Percentiles rank a stretch among this genome's conserved stretches.
Evolutionary conservation across 2,329 filamentous ascomycete species (phyloP).

Genomic region (Pseudocercospora eumusae): DNA sequence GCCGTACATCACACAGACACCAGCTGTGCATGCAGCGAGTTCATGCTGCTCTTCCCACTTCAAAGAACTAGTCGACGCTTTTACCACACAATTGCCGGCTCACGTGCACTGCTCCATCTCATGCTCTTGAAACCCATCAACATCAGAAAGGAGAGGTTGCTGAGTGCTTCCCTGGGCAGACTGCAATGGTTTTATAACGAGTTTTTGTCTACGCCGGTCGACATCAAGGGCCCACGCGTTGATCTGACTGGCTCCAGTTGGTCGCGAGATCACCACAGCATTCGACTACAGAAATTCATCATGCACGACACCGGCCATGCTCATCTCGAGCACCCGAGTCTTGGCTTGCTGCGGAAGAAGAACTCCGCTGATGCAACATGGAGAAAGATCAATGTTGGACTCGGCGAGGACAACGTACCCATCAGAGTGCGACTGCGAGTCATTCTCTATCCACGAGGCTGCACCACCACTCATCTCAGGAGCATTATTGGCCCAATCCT

Average conservation of each 20-base stretch:
- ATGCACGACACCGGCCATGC: neutral
- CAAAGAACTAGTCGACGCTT: neutral
- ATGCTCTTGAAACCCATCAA: slow-evolving; percentile 6
- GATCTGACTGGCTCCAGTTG: neutral
- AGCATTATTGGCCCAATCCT: neutral
- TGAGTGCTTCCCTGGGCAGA: neutral
- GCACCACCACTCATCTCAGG: neutral
- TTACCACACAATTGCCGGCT: neutral
- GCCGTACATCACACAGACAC: neutral
- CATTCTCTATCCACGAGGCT: neutral
- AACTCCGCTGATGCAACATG: neutral
- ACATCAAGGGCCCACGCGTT: neutral
- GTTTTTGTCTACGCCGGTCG: neutral
- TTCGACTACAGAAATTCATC: neutral
- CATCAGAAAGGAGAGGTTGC: neutral
- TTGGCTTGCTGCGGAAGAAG: neutral
- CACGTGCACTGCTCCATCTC: neutral
- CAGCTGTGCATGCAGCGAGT: neutral
- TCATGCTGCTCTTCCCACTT: neutral
- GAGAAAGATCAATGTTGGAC: neutral
- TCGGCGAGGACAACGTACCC: neutral
- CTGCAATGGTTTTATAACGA: slow-evolving; percentile 7
- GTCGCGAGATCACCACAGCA: slow-evolving; percentile 1
- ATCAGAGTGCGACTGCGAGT: neutral
- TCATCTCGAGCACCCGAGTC: neutral